Evolutionary conservation across 176 grass and related monocot genomes (phyloP), one percentile per base, ranked within the genome.

Genomic region (Phyllostachys edulis): DNA sequence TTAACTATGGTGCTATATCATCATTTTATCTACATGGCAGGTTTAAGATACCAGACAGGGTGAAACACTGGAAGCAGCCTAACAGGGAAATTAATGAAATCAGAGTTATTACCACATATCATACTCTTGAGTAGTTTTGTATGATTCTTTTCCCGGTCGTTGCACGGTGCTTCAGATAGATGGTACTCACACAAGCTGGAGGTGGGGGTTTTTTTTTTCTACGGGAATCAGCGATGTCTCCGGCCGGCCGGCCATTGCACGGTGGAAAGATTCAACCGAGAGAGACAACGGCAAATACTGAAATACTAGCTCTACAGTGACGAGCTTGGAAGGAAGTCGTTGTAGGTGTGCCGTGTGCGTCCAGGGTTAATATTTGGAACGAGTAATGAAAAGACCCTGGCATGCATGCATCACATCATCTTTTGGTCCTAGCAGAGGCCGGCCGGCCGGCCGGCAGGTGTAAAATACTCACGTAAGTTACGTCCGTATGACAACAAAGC

Each of bases 391-490:
- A 36, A 18, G 26, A 29, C 16, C 13, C 18, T 56, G 44, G 44
- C 44, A 45, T 4, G 10, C 12, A 14, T 1, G 12, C 7, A 69
- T 69, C 0, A 2, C 44, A 24, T 41, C 42, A 8, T 66, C 23
- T 26, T 51, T 24, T 11, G 7, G 16, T 24, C 60, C 20, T 38
- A 7, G n/a, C 23, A 0, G 47, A 42, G 36, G n/a, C n/a, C n/a
- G n/a, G n/a, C n/a, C n/a, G n/a, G 16, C 71, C 72, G 71, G 71
- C 71, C 71, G 60, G 45, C 82, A 39, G 82, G 34, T 13, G 8
- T 67, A 44, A 40, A 67, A 29, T 84, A 5, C n/a, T n/a, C n/a
- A n/a, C 23, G 3, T 66, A 39, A 83, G 6, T 2, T 24, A n/a
- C n/a, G n/a, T 39, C 32, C 73, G 9, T 55, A 20, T 39, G 5